These are phyloP conservation scores for Paraphaeosphaeria minitans DNA, from an alignment of 2,329 filamentous ascomycete genomes.

Conservation along the genomic window DNA sequence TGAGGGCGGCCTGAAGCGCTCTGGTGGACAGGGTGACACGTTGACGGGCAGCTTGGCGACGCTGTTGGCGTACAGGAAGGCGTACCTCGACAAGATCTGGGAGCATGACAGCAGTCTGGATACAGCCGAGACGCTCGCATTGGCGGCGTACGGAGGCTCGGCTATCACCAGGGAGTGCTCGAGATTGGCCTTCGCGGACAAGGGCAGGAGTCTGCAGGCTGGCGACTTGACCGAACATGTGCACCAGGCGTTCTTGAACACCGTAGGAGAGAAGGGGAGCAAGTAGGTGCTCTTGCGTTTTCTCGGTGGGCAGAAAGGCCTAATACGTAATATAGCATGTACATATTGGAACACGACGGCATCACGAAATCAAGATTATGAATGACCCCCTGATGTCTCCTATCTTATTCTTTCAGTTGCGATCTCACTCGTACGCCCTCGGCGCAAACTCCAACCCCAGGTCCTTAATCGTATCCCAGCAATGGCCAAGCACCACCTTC, in stretches of 20 bases:
- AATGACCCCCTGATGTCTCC: neutral
- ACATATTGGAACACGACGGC: neutral
- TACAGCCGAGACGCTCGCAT: constrained; percentile 64
- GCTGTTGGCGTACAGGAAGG: constrained; percentile 83
- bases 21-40: constrained; percentile 94
- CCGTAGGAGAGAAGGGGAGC: constrained; percentile 69
- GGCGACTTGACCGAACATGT: constrained; percentile 93
- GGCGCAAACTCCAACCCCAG: constrained; percentile 33
- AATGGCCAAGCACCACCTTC: constrained; percentile 39
- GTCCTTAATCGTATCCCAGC: constrained; percentile 32
- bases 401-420: neutral
- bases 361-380: constrained; percentile 7
- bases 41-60: constrained; percentile 89
- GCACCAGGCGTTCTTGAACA: constrained; percentile 75
- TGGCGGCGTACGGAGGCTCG: constrained; percentile 86
- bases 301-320: neutral
- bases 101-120: constrained; percentile 62
- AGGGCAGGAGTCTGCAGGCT: constrained; percentile 86
- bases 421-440: constrained; percentile 26
- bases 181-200: constrained; percentile 81
- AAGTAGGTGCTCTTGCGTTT: constrained; percentile 19
- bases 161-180: constrained; percentile 91
- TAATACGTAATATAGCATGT: constrained; percentile 5
- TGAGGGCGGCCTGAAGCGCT: constrained; percentile 83
- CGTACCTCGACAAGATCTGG: constrained; percentile 86